A percentile compares a stretch with the other conserved stretches of the same genome.
These are phyloP conservation scores for Mucor velutinosus DNA, from an alignment of 371 early-diverging fungal genomes.

Conservation along the genomic window DNA sequence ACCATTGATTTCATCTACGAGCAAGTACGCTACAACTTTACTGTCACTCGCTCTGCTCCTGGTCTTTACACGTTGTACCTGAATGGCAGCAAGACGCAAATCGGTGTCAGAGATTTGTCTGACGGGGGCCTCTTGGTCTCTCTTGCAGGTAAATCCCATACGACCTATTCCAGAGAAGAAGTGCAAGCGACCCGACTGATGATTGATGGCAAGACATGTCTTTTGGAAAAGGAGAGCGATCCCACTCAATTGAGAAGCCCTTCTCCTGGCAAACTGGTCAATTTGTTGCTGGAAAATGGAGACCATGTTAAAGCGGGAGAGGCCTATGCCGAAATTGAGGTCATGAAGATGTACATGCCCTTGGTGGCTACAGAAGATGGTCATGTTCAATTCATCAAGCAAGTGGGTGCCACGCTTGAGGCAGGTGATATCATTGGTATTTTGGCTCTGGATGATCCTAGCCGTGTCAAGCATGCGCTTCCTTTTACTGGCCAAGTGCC, in stretches of 20 bases:
- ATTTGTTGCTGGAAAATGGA: conserved; percentile 90
- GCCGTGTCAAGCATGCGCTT: conserved; percentile 86
- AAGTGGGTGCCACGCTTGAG: conserved; percentile 83
- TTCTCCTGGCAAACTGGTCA: conserved; percentile 96
- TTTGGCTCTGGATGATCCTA: conserved; percentile 91
- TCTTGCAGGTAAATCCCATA: conserved; percentile 86
- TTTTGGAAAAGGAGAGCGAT: conserved; percentile 94
- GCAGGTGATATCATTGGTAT: conserved; percentile 95
- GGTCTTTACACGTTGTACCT: conserved; percentile 78
- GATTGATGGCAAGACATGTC: conserved; percentile 89
- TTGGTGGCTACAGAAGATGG: conserved; percentile 90
- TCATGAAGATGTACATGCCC: conserved; percentile 99
- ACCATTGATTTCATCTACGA: conserved; percentile 90
- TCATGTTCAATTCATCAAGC: conserved; percentile 87
- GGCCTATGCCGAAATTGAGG: conserved; percentile 98
- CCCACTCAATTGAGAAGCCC: conserved; percentile 94
- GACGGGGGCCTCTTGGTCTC: conserved; percentile 93
- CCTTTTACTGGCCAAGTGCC: conserved; percentile 90
- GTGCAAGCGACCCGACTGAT: conserved; percentile 86
- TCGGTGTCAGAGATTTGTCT: conserved; percentile 80
- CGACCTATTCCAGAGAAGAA: conserved; percentile 91
- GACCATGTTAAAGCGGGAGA: conserved; percentile 87
- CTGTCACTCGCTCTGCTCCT: conserved; percentile 81
- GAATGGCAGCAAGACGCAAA: conserved; percentile 82
- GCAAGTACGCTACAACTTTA: conserved; percentile 85